A percentile compares a stretch with the other conserved stretches of the same genome.
phyloP scores from a whole-genome alignment of 257 asterid genomes.

The Eustoma russellianum region DNA sequence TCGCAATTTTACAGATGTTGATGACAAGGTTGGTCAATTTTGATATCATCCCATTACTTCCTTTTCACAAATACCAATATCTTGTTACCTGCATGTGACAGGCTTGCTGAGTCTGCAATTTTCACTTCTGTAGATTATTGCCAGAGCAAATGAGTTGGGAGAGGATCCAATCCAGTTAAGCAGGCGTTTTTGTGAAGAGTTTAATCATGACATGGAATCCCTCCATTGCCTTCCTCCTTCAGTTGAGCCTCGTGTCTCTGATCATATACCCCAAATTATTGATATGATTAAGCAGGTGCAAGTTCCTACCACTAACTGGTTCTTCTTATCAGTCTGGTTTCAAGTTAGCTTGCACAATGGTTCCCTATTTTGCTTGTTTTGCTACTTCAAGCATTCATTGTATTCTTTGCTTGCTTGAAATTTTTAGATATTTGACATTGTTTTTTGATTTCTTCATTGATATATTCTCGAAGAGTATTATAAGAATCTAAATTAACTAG shows the following conservation, averaged over 20 bases:
- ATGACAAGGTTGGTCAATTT: slow-evolving; percentile 64
- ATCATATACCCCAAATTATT: slow-evolving; percentile 76
- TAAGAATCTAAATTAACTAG: too few species aligned
- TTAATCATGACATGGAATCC: slow-evolving; percentile 68
- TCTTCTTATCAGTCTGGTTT: not conserved
- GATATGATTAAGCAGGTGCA: slow-evolving; percentile 79
- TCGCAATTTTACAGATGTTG: slow-evolving; percentile 96
- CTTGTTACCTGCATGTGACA: slow-evolving; percentile 34
- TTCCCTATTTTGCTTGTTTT: not conserved
- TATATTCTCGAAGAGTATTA: too few species aligned
- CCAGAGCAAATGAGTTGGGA: slow-evolving; percentile 74
- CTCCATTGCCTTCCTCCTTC: slow-evolving; percentile 86
- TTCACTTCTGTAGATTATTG: slow-evolving; percentile 83
- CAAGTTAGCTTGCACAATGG: too few species aligned
- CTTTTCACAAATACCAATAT: slow-evolving; percentile 22
- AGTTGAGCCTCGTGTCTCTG: slow-evolving; percentile 91
- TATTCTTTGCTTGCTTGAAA: not conserved
- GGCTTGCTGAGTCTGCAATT: slow-evolving; percentile 55
- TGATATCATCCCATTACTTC: too few species aligned
- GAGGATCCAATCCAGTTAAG: slow-evolving; percentile 84
- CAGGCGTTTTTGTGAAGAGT: slow-evolving; percentile 80
- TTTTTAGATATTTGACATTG: too few species aligned
- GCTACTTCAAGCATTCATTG: not conserved
- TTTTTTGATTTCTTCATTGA: too few species aligned
- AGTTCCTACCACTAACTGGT: not conserved